phyloP scores from a whole-genome alignment of 1,284 basidiomycete genomes.

The Tylopilus sp. region DNA sequence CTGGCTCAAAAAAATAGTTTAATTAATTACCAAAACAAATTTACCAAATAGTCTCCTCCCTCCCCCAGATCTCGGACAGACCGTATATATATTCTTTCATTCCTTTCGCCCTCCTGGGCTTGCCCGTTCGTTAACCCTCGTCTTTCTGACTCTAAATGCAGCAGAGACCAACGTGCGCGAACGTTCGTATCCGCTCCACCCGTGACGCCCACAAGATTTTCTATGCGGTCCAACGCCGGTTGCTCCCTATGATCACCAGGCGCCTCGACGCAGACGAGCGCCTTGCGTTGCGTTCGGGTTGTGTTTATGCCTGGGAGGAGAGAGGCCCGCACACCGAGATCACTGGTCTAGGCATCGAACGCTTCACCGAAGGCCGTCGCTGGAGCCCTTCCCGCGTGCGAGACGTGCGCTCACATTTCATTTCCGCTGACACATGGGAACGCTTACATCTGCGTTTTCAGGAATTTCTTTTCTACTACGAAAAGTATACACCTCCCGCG shows the following conservation, averaged over 20 bases:
- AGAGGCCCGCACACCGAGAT: constrained; percentile 71
- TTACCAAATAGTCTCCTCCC: constrained; percentile 26
- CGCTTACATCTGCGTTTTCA: constrained; percentile 29
- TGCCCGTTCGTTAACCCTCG: constrained; percentile 2
- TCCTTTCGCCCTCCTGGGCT: constrained; percentile 10
- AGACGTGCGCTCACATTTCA: constrained; percentile 50
- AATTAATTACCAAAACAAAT: constrained; percentile 40
- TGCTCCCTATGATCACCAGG: constrained; percentile 70
- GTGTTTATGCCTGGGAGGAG: constrained; percentile 84
- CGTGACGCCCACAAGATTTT: constrained; percentile 80
- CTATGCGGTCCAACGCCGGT: constrained; percentile 60
- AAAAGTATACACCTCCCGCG: constrained; percentile 54
- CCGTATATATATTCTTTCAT: constrained; percentile 29
- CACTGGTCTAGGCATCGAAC: constrained; percentile 74
- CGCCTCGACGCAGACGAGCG: constrained; percentile 75
- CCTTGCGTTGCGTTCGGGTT: constrained; percentile 59
- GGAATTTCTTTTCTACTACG: constrained; percentile 81
- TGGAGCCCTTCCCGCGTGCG: constrained; percentile 77
- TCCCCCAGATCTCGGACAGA: constrained; percentile 31
- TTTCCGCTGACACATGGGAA: neutral
- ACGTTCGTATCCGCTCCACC: constrained; percentile 69
- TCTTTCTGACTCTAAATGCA: constrained; percentile 40
- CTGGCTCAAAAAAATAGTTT: constrained; percentile 32
- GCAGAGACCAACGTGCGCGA: constrained; percentile 64
- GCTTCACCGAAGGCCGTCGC: constrained; percentile 72